These are phyloP conservation scores for Heritiera littoralis DNA, from an alignment of 345 rosid species.

Conservation along the genomic window DNA sequence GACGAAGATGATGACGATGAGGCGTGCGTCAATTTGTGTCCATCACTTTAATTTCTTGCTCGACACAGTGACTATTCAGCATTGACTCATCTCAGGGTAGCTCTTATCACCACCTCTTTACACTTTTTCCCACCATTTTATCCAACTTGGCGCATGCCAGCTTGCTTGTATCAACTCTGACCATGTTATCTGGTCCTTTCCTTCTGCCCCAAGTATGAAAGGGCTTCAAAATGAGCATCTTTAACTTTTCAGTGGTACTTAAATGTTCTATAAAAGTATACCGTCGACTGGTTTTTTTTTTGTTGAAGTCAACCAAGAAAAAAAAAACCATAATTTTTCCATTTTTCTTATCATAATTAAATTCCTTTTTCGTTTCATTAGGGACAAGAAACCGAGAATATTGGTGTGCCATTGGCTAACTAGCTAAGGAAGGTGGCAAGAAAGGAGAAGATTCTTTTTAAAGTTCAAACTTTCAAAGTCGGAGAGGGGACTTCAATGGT, in stretches of 20 bases:
- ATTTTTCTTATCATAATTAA: not conserved
- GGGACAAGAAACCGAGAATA: not conserved
- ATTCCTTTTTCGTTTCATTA: not conserved
- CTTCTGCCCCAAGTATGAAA: not conserved
- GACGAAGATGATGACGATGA: not conserved
- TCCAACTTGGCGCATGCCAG: conserved; percentile 1
- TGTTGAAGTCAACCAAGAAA: too few species aligned
- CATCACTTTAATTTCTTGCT: not conserved
- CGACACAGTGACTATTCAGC: not conserved
- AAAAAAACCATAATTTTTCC: too few species aligned
- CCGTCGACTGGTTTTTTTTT: not conserved
- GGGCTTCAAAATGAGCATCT: not conserved
- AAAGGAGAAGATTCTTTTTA: not conserved
- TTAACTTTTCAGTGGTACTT: not conserved
- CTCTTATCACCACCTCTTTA: not conserved
- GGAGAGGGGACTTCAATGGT: not conserved
- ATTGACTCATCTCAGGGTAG: too few species aligned
- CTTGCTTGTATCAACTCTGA: not conserved
- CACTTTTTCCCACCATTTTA: not conserved
- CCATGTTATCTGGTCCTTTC: not conserved
- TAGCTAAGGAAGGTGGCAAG: not conserved
- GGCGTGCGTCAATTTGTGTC: not conserved
- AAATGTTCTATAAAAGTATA: not conserved
- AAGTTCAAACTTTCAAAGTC: not conserved
- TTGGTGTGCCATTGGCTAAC: not conserved